phyloP scores from a whole-genome alignment of 2,329 filamentous ascomycete genomes.

The Penicillium expansum region DNA sequence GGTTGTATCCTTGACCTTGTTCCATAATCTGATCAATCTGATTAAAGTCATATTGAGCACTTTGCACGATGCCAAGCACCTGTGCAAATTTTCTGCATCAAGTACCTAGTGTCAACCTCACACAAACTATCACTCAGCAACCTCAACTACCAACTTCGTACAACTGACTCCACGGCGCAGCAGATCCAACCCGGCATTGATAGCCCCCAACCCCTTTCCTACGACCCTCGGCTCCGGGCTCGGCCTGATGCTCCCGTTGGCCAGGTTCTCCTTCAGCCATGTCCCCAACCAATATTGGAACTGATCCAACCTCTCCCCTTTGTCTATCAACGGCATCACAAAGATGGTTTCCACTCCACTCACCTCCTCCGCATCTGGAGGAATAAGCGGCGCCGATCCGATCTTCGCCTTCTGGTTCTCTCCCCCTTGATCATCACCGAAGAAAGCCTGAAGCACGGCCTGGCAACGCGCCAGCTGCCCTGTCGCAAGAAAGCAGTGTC shows the following conservation, averaged over 20 bases:
- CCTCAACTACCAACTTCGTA: constrained; percentile 44
- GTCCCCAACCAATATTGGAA: constrained; percentile 44
- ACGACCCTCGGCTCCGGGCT: constrained; percentile 42
- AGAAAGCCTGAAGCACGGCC: constrained; percentile 38
- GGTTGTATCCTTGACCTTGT: background rate
- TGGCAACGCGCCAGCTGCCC: constrained; percentile 40
- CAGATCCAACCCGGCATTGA: constrained; percentile 42
- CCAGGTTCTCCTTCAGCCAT: constrained; percentile 40
- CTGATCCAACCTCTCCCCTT: constrained; percentile 38
- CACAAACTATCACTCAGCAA: constrained; percentile 31
- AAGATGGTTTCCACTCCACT: constrained; percentile 42
- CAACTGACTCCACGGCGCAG: constrained; percentile 44
- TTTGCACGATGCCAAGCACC: background rate
- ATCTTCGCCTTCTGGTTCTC: constrained; percentile 29
- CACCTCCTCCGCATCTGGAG: constrained; percentile 28
- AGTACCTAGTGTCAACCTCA: background rate
- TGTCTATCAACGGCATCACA: constrained; percentile 40
- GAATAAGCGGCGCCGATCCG: constrained; percentile 40
- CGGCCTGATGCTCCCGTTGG: constrained; percentile 35
- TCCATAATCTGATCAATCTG: background rate
- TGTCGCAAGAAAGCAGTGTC: constrained; percentile 44
- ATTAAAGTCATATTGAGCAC: background rate
- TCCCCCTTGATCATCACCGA: background rate
- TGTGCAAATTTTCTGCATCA: background rate
- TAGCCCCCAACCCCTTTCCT: constrained; percentile 36